phyloP scores from a whole-genome alignment of 345 rosid species.

The Trapa bicornis region DNA sequence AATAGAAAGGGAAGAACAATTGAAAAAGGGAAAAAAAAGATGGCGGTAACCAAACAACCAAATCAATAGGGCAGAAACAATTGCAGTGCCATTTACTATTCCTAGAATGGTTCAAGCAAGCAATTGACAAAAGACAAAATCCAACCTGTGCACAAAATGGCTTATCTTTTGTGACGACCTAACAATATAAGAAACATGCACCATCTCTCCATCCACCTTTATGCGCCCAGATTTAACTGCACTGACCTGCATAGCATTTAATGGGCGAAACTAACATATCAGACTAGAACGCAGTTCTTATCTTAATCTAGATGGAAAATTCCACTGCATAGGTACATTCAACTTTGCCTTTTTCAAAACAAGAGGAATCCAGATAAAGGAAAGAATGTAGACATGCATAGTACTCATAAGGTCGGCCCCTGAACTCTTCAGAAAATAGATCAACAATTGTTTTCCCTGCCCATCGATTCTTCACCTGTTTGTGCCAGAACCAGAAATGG shows the following conservation, averaged over 20 bases:
- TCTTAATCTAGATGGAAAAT: no score
- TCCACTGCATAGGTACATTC: no score
- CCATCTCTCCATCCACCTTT: conserved; percentile 67
- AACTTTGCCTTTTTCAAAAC: no score
- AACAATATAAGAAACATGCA: conserved; percentile 63
- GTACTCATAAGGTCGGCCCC: conserved; percentile 74
- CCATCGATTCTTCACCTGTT: conserved; percentile 81
- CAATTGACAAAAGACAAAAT: background rate
- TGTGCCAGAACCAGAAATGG: background rate
- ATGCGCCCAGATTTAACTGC: conserved; percentile 81
- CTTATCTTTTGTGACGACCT: conserved; percentile 74
- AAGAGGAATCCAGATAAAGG: background rate
- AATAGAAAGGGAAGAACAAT: background rate
- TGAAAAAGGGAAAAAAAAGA: background rate
- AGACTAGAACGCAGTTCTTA: background rate
- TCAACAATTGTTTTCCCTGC: conserved; percentile 82
- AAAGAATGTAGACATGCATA: conserved; percentile 32
- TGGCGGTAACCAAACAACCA: background rate
- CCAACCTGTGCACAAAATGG: conserved; percentile 79
- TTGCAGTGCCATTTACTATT: background rate
- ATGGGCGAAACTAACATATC: background rate
- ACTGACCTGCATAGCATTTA: conserved; percentile 32
- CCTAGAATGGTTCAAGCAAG: background rate
- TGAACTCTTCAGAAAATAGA: conserved; percentile 77
- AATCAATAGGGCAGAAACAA: background rate